Evolutionary conservation across 306 rosid species (phyloP), one percentile per base, ranked within the genome.

Genomic region (Prunus dulcis): DNA sequence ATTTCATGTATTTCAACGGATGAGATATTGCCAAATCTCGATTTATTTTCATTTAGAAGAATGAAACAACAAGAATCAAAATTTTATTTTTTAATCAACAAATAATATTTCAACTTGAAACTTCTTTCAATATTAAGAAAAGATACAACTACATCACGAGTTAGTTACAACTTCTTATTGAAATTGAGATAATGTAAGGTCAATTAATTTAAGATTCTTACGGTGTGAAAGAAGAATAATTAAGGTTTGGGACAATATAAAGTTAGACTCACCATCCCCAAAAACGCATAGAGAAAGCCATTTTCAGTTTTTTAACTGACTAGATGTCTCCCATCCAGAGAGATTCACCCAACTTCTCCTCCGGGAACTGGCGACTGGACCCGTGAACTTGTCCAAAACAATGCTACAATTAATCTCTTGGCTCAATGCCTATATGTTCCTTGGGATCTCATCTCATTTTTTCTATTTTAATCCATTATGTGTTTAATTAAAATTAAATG

Each of bases 381-480:
- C 76, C 82, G 79, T 78, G 64, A 82, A 67, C 6, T 32, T 61
- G 79, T 78, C 77, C 55, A 71, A 23, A 70, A 58, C 72, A 53
- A 81, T 28, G 64, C 81, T 49, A 9, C 55, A 11, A 23, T 45
- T 49, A 50, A 17, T 18, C 28, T 38, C 61, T 19, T 8, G 68
- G 82, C 72, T 71, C 72, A 46, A 75, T 72, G 66, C 69, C 28
- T 73, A 18, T 4, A 25, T 17, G 64, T 81, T 82, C 79, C 34
- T 82, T 49, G 85, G 85, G 85, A 82, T 82, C 85, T 63, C 43
- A 38, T 38, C 82, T 79, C 78, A 69, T 6, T 45, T 58, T 58
- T 32, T 18, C 19, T 71, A 15, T 49, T 65, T 51, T 8, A 60
- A 49, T 49, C 46, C 19, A 0, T 14, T 12, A 56, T 4, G 5